Evolutionary conservation across 306 rosid genomes (phyloP).

Genomic region (Rosa multiflora): DNA sequence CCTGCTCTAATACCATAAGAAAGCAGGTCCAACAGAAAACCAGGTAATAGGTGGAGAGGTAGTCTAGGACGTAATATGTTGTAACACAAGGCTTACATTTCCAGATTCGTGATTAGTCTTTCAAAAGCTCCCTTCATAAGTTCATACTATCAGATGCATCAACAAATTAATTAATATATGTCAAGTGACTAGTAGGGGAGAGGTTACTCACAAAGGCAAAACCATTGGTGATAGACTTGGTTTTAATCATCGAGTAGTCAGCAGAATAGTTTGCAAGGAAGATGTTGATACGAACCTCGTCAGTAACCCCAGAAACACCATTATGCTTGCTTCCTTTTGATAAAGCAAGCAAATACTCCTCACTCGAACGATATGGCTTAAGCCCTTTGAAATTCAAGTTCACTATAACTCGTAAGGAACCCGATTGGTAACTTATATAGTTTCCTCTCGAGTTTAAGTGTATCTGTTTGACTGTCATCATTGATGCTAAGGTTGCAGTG

Average conservation of each 20-base stretch:
- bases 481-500: constrained; percentile 15
- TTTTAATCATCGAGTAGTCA: constrained; percentile 3
- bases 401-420: neutral
- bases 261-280: constrained; percentile 18
- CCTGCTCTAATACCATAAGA: neutral
- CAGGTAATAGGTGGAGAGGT: neutral
- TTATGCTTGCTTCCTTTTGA: constrained; percentile 14
- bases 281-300: constrained; percentile 22
- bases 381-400: constrained; percentile 11
- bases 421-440: constrained; percentile 7
- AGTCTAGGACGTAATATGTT: neutral
- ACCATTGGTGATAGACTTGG: constrained; percentile 24
- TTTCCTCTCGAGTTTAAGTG: neutral
- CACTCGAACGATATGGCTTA: neutral
- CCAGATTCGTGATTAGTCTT: neutral
- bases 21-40: neutral
- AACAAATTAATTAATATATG: too few species aligned
- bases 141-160: neutral
- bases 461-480: constrained; percentile 22
- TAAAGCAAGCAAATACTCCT: constrained; percentile 23
- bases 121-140: neutral
- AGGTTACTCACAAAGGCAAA: constrained; percentile 35
- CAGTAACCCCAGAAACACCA: constrained; percentile 22
- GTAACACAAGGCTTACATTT: neutral
- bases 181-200: neutral